Evolutionary conservation across 2,329 filamentous ascomycete species (phyloP).

Genomic region (Hymenoscyphus repandus): DNA sequence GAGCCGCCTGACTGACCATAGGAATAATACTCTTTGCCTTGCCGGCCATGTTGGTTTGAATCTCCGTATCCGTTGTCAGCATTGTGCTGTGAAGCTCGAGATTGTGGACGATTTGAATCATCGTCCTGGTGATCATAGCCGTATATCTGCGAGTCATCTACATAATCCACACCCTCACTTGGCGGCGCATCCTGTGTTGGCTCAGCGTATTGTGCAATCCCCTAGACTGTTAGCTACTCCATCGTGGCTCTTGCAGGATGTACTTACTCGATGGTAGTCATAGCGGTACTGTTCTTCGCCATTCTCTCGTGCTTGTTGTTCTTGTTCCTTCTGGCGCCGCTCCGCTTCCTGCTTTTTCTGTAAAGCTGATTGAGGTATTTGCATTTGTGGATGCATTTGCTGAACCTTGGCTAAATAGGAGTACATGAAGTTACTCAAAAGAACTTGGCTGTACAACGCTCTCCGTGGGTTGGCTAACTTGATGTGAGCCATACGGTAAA

Average conservation of each 20-base stretch:
- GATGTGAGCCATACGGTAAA: constrained; percentile 98
- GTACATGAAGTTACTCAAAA: constrained; percentile 99
- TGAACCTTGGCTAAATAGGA: constrained; percentile 97
- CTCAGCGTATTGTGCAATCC: constrained; percentile 33
- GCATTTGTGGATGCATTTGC: constrained; percentile 95
- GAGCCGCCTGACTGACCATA: constrained; percentile 20
- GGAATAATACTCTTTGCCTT: constrained; percentile 28
- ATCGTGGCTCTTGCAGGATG: not conserved
- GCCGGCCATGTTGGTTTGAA: constrained; percentile 25
- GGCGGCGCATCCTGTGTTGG: constrained; percentile 22
- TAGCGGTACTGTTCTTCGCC: constrained; percentile 31
- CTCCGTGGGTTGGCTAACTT: constrained; percentile 96
- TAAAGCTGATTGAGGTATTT: constrained; percentile 73
- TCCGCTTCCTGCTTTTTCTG: constrained; percentile 64
- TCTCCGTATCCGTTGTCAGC: constrained; percentile 28
- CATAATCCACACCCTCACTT: constrained; percentile 36
- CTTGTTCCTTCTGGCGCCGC: constrained; percentile 38
- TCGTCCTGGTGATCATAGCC: constrained; percentile 40
- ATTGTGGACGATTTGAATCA: constrained; percentile 32
- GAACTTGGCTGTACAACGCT: constrained; percentile 86
- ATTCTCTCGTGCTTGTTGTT: constrained; percentile 32
- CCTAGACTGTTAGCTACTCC: constrained; percentile 21
- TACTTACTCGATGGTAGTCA: constrained; percentile 33
- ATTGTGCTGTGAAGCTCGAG: constrained; percentile 30
- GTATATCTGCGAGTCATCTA: constrained; percentile 47